Percentiles rank a stretch among this genome's conserved stretches.
Conservation (phyloP, 257 asterid genomes). For the Datura wrightii region DNA sequence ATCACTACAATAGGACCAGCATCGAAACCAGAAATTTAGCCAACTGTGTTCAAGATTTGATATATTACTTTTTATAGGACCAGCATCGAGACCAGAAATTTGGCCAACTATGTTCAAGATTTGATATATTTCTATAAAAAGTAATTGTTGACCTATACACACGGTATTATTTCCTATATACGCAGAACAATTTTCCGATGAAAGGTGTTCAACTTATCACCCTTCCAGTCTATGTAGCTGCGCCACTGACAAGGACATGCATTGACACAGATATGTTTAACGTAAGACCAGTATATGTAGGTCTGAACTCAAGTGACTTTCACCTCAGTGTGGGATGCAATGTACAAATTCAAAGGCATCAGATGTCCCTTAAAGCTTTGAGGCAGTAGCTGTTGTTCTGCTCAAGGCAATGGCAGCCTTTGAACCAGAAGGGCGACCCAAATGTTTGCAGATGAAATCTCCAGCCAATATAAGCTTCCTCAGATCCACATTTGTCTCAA, state of each 20-base stretch:
- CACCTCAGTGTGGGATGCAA: background rate
- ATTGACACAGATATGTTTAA: background rate
- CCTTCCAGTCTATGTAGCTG: background rate
- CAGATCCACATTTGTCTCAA: slow-evolving; percentile 77
- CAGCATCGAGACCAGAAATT: no score
- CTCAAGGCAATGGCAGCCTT: slow-evolving; percentile 80
- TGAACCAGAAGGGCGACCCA: slow-evolving; percentile 78
- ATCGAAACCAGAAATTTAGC: no score
- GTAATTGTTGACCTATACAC: background rate
- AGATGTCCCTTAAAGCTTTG: slow-evolving; percentile 65
- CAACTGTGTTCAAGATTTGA: no score
- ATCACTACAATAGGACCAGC: no score
- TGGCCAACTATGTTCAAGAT: background rate
- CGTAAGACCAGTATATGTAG: background rate
- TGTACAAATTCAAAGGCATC: background rate
- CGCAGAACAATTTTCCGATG: background rate
- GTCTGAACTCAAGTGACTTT: background rate
- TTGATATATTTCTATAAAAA: no score
- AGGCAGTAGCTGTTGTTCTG: slow-evolving; percentile 53
- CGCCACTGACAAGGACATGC: background rate
- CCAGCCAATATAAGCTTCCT: slow-evolving; percentile 75
- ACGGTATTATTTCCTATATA: background rate
- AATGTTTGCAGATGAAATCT: slow-evolving; percentile 74
- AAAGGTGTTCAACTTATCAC: background rate
- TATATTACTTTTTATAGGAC: no score